Evolutionary conservation across 2,329 filamentous ascomycete species (phyloP).

Genomic region (Aspergillus tanneri): DNA sequence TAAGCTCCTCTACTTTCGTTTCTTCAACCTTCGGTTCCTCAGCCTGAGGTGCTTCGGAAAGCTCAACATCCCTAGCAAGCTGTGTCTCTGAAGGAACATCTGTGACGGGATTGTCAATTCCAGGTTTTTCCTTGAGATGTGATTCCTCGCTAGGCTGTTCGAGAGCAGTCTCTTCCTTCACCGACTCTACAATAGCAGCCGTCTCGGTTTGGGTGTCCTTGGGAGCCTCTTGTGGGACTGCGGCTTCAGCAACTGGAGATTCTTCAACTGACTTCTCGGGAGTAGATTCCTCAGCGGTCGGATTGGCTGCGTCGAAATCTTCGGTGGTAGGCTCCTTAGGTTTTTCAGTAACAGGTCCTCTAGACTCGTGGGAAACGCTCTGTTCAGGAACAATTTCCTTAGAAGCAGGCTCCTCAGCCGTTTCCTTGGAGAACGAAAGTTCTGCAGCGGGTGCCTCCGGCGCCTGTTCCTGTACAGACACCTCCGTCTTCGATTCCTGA

Average conservation of each 20-base stretch:
- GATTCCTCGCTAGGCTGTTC: constrained; percentile 3
- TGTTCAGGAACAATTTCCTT: constrained; percentile 5
- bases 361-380: constrained; percentile 1
- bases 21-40: neutral
- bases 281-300: neutral
- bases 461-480: constrained; percentile 1
- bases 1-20: neutral
- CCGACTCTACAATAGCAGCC: constrained; percentile 5
- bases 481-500: neutral
- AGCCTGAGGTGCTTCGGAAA: neutral
- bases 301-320: constrained; percentile 8
- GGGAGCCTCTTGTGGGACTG: too few species aligned
- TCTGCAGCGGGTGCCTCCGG: constrained; percentile 6
- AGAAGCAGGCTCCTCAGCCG: constrained; percentile 2
- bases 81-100: constrained; percentile 8
- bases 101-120: constrained; percentile 3
- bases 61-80: constrained; percentile 1
- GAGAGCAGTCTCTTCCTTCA: neutral
- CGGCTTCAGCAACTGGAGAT: too few species aligned
- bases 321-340: constrained; percentile 2
- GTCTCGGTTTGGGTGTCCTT: constrained; percentile 5
- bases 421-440: neutral
- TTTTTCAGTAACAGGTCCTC: constrained; percentile 1
- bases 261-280: neutral
- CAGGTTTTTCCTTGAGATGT: neutral